These are phyloP conservation scores for Salvia hispanica DNA, from an alignment of 257 asterid genomes.

Conservation along the genomic window DNA sequence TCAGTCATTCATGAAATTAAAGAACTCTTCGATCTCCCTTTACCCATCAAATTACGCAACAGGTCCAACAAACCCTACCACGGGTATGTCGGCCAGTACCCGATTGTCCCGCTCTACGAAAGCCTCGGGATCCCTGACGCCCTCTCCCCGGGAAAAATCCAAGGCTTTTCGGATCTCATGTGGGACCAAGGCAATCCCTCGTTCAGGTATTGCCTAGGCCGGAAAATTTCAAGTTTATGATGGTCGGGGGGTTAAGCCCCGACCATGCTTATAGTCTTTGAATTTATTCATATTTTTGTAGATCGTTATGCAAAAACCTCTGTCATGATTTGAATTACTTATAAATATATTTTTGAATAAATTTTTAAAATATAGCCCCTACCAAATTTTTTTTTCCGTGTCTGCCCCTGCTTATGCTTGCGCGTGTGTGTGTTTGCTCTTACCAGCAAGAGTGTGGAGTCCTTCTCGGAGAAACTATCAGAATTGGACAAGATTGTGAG, in stretches of 20 bases:
- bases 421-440: background rate
- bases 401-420: background rate
- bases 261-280: too few relatives aligned
- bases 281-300: too few relatives aligned
- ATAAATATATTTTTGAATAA: too few relatives aligned
- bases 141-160: slow-evolving; percentile 29
- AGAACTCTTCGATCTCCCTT: slow-evolving; percentile 64
- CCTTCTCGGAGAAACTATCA: slow-evolving; percentile 39
- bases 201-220: slow-evolving; percentile 38
- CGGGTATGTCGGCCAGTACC: slow-evolving; percentile 63
- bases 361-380: too few relatives aligned
- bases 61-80: slow-evolving; percentile 54
- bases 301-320: too few relatives aligned
- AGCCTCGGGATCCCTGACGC: slow-evolving; percentile 63
- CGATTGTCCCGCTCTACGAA: slow-evolving; percentile 56
- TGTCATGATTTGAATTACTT: too few relatives aligned
- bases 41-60: slow-evolving; percentile 46
- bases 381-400: too few relatives aligned
- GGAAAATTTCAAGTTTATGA: too few relatives aligned
- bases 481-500: slow-evolving; percentile 50
- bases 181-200: slow-evolving; percentile 65
- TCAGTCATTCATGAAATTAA: slow-evolving; percentile 38
- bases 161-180: slow-evolving; percentile 40
- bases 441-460: slow-evolving; percentile 42
- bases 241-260: too few relatives aligned